Percentiles rank a stretch among this genome's conserved stretches.
Evolutionary conservation across 768 basidiomycete species (phyloP).

Genomic region (Rhodosporidiobolus odoratus): DNA sequence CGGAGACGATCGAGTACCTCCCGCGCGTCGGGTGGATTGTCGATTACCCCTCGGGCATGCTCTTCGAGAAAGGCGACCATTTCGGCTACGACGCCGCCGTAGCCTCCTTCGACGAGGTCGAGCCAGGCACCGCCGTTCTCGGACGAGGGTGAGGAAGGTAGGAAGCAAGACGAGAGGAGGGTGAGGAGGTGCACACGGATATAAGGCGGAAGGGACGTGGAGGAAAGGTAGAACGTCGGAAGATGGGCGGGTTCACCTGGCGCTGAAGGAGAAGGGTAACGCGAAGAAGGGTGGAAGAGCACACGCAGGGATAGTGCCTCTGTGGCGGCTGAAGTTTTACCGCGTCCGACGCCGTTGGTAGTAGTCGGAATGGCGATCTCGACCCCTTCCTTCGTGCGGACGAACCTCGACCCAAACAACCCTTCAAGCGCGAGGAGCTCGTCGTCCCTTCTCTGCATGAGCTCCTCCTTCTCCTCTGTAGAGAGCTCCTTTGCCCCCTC

Average conservation of each 20-base stretch:
- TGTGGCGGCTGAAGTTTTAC: slow-evolving; percentile 40
- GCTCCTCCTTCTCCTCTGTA: slow-evolving; percentile 39
- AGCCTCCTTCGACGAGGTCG: slow-evolving; percentile 58
- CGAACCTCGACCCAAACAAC: slow-evolving; percentile 45
- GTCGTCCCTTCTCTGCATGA: slow-evolving; percentile 38
- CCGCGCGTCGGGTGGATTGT: slow-evolving; percentile 66
- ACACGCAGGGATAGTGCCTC: slow-evolving; percentile 61
- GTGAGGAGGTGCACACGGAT: slow-evolving; percentile 75
- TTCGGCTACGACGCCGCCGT: slow-evolving; percentile 64
- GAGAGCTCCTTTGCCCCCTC: too few species aligned
- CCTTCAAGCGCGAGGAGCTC: slow-evolving; percentile 39
- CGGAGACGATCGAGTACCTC: slow-evolving; percentile 59
- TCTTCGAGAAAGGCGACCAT: slow-evolving; percentile 59
- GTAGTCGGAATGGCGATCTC: slow-evolving; percentile 40
- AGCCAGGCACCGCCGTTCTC: slow-evolving; percentile 45
- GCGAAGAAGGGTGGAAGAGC: slow-evolving; percentile 51
- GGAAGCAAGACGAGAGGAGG: slow-evolving; percentile 57
- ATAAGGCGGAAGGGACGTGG: slow-evolving; percentile 66
- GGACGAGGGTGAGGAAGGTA: slow-evolving; percentile 44
- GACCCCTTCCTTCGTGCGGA: slow-evolving; percentile 39
- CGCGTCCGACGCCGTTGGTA: not conserved
- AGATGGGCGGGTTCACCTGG: slow-evolving; percentile 48
- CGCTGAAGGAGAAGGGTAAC: slow-evolving; percentile 49
- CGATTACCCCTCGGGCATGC: slow-evolving; percentile 55
- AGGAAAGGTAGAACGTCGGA: slow-evolving; percentile 70